Evolutionary conservation across 495 filamentous ascomycete species (phyloP).

Genomic region (Penicillium mononematosum): DNA sequence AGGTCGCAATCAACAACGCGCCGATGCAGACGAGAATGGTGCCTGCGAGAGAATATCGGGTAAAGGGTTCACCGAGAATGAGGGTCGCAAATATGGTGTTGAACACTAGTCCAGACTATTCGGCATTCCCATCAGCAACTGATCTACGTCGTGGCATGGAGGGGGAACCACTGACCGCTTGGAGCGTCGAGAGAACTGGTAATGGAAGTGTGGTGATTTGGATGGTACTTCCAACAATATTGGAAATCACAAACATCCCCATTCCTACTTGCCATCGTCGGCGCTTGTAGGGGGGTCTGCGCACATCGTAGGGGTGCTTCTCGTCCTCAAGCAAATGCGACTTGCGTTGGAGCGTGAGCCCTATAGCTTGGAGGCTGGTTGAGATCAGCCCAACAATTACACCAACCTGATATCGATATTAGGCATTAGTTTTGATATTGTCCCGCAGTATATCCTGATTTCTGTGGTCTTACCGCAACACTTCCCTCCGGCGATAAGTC

Average conservation of each 20-base stretch:
- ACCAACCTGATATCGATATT: slow-evolving; percentile 60
- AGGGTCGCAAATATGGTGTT: slow-evolving; percentile 96
- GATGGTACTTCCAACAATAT: slow-evolving; percentile 90
- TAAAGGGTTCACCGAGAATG: slow-evolving; percentile 92
- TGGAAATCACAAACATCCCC: slow-evolving; percentile 93
- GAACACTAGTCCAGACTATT: slow-evolving; percentile 85
- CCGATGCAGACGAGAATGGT: slow-evolving; percentile 85
- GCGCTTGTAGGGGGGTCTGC: slow-evolving; percentile 84
- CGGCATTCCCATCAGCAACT: not conserved
- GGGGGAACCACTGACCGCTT: slow-evolving; percentile 59
- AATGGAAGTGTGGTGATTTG: slow-evolving; percentile 96
- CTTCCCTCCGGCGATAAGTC: slow-evolving; percentile 83
- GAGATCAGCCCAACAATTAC: slow-evolving; percentile 90
- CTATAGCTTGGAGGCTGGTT: slow-evolving; percentile 90
- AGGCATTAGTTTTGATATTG: slow-evolving; percentile 12
- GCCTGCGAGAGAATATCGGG: slow-evolving; percentile 81
- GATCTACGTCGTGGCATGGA: slow-evolving; percentile 3
- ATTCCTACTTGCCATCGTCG: slow-evolving; percentile 97
- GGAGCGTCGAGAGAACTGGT: slow-evolving; percentile 90
- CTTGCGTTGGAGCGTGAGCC: slow-evolving; percentile 97
- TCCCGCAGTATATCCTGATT: not conserved
- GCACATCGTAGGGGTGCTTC: slow-evolving; percentile 73
- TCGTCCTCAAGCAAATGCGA: slow-evolving; percentile 97
- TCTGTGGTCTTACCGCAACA: slow-evolving; percentile 64
- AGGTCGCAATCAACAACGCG: slow-evolving; percentile 85